These are phyloP conservation scores for Sutorius australiensis DNA, from an alignment of 768 basidiomycete genomes.

Conservation along the genomic window DNA sequence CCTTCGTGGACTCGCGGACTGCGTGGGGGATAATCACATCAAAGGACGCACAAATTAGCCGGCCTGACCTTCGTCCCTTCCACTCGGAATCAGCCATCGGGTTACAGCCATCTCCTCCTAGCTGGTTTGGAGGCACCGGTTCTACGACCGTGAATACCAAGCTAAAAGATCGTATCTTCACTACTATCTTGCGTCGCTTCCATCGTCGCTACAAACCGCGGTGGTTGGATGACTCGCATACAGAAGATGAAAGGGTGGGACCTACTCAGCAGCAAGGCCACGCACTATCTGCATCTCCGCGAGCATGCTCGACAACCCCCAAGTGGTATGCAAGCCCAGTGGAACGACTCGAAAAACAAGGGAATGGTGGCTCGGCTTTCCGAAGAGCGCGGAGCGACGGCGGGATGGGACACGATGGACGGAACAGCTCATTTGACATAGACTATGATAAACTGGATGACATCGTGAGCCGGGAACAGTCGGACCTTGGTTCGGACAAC, in stretches of 20 bases:
- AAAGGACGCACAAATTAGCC: conserved; percentile 28
- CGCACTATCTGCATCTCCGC: conserved; percentile 1
- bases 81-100: conserved; percentile 37
- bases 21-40: conserved; percentile 10
- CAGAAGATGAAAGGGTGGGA: conserved; percentile 56
- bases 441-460: conserved; percentile 32
- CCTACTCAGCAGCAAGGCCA: conserved; percentile 42
- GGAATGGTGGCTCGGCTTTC: conserved; percentile 39
- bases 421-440: conserved; percentile 41
- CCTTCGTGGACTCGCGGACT: conserved; percentile 23
- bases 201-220: conserved; percentile 43
- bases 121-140: conserved; percentile 83
- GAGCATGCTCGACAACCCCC: conserved; percentile 15
- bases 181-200: conserved; percentile 75
- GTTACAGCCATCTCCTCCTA: conserved; percentile 35
- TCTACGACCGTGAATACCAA: conserved; percentile 92
- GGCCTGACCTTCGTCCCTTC: conserved; percentile 38
- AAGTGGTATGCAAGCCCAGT: conserved; percentile 25
- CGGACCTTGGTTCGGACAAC: conserved; percentile 16
- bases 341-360: conserved; percentile 40
- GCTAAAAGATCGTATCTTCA: conserved; percentile 94
- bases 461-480: conserved; percentile 16
- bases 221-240: conserved; percentile 36
- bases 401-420: conserved; percentile 35
- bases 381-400: conserved; percentile 68